Evolutionary conservation across 2,329 filamentous ascomycete species (phyloP), one percentile per base, ranked within the genome.

Genomic region (Pseudocercospora pini-densiflorae): DNA sequence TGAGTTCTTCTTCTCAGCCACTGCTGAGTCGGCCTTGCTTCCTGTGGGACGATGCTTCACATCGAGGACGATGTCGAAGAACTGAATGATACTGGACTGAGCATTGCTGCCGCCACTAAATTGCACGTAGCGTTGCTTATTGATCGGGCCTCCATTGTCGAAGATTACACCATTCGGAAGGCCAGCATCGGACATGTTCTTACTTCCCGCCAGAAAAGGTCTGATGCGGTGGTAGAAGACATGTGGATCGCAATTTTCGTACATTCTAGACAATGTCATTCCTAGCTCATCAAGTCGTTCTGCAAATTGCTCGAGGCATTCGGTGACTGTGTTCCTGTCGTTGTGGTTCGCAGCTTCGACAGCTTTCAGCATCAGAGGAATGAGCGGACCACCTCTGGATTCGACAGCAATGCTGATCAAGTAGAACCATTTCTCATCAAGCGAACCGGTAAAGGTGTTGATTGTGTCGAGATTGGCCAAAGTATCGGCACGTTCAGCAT

Each of bases 371-470:
- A 97, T 97, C 65, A 97, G 82, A 0, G 93, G 89, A 61, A 99
- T 89, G 65, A 94, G 91, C 3, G 93, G 92, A 0, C 90, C 95
- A 27, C 93, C 94, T 63, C 93, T 90, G 62, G 94, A 93, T 81
- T 99, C 95, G 70, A 99, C 97, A 68, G 94, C 95, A 2, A 97
- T 92, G 0, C 93, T 97, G 61, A 98, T 89, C 12, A 99, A 85
- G 78, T 98, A 99, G 78, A 99, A 99, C 95, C 95, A 99, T 69
- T 95, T 97, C 81, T 99, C 95, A 77, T 99, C 95, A 63, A 97
- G 84, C 7, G 93, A 94, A 59, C 95, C 95, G 16, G 95, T 98
- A 76, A 97, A 96, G 16, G 95, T 97, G 74, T 89, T 88, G 67
- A 98, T 85, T 1, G 92, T 95, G 47, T 92, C 89, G 63, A 99